Evolutionary conservation across 192 early-diverging fungal genomes (phyloP).

Genomic region (Phlyctochytrium planicorne): DNA sequence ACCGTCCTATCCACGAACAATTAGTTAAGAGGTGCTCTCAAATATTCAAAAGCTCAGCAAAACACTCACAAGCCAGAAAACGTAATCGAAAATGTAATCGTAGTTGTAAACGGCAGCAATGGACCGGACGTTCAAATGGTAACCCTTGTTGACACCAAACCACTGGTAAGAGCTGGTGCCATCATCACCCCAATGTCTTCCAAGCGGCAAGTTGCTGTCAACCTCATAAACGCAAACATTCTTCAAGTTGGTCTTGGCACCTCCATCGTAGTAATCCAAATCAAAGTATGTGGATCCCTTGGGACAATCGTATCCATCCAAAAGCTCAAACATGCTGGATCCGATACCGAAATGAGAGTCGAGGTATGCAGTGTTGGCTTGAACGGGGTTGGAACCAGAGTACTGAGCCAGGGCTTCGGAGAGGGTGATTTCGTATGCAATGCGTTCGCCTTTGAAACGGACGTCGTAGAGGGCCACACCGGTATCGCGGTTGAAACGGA

Average conservation of each 20-base stretch:
- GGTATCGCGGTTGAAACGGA: not conserved
- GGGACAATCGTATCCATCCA: conserved; percentile 16
- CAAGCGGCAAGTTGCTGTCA: not conserved
- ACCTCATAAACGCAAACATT: conserved; percentile 13
- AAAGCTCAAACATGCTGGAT: not conserved
- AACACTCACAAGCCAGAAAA: conserved; percentile 9
- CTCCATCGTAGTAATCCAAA: not conserved
- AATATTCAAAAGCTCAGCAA: not conserved
- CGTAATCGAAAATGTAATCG: conserved; percentile 24
- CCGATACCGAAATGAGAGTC: conserved; percentile 23
- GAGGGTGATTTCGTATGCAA: conserved; percentile 17
- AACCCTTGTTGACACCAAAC: conserved; percentile 6
- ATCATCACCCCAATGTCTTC: not conserved
- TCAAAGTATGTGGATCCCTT: conserved; percentile 13
- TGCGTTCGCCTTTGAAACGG: conserved; percentile 13
- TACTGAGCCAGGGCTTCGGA: conserved; percentile 19
- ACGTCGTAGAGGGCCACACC: conserved; percentile 13
- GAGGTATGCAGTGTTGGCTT: conserved; percentile 9
- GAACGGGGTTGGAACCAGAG: conserved; percentile 9
- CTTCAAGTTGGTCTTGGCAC: conserved; percentile 9
- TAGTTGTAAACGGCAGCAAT: conserved; percentile 15
- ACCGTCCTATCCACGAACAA: conserved; percentile 8
- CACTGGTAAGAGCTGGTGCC: not conserved
- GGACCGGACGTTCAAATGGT: conserved; percentile 4
- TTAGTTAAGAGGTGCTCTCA: not conserved